These are phyloP conservation scores for Calonectria hongkongensis DNA, from an alignment of 2,329 filamentous ascomycete genomes.

Conservation along the genomic window DNA sequence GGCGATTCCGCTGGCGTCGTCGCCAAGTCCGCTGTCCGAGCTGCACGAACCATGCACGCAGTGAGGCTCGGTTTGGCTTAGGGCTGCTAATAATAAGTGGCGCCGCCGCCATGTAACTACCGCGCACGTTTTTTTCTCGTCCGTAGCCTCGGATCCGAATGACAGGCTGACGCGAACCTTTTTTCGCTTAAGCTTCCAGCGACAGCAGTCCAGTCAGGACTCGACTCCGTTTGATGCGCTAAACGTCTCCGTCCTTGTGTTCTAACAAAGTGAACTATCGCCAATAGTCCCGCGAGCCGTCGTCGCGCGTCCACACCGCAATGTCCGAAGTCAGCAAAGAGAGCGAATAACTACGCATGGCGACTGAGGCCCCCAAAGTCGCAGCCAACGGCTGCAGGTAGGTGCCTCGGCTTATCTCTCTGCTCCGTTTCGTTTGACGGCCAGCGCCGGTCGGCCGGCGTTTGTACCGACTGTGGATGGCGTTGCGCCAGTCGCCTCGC, in stretches of 20 bases:
- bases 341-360: not conserved
- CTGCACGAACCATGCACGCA: conserved; percentile 13
- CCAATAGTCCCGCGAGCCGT: conserved; percentile 32
- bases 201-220: not conserved
- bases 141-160: conserved; percentile 37
- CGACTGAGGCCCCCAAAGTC: conserved; percentile 8
- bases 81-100: conserved; percentile 21
- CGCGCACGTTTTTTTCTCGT: conserved; percentile 21
- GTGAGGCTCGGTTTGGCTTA: not conserved
- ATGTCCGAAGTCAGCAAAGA: conserved; percentile 4
- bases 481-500: conserved; percentile 1
- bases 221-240: not conserved
- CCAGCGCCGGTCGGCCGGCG: conserved; percentile 26
- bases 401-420: conserved; percentile 22
- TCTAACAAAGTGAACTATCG: conserved; percentile 13
- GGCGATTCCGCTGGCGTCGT: not conserved
- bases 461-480: conserved; percentile 36
- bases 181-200: conserved; percentile 12
- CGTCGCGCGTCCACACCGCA: conserved; percentile 9
- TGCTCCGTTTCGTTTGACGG: conserved; percentile 14
- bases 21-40: not conserved
- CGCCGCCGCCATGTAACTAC: not conserved
- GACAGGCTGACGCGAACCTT: not conserved
- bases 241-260: not conserved
- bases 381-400: conserved; percentile 16